A percentile compares a stretch with the other conserved stretches of the same genome.
phyloP scores from a whole-genome alignment of 1,284 basidiomycete genomes.

The Apiotrichum veenhuisii region DNA sequence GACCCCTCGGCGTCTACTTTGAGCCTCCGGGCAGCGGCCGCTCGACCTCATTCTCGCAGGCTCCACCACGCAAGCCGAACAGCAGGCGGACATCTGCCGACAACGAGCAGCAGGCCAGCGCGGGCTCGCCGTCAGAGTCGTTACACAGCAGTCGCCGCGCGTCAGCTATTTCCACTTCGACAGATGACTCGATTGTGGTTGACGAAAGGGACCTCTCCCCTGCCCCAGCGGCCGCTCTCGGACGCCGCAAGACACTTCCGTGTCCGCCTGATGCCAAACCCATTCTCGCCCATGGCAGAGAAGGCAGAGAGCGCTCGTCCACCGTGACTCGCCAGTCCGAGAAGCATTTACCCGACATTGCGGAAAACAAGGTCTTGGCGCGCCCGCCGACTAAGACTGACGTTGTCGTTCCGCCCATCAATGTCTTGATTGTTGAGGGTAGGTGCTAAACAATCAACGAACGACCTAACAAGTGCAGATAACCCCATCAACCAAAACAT shows the following conservation, averaged over 20 bases:
- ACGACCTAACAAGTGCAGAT: conserved; percentile 56
- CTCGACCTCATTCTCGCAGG: not conserved
- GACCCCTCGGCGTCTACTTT: conserved; percentile 91
- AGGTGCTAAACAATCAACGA: conserved; percentile 30
- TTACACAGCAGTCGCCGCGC: conserved; percentile 23
- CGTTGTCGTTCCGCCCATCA: conserved; percentile 82
- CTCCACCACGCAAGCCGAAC: conserved; percentile 12
- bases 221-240: not conserved
- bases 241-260: conserved; percentile 31
- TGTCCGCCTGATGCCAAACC: conserved; percentile 23
- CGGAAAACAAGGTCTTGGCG: not conserved
- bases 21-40: conserved; percentile 58
- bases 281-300: conserved; percentile 34
- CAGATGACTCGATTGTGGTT: conserved; percentile 3
- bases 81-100: conserved; percentile 25
- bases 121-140: conserved; percentile 17
- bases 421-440: conserved; percentile 95
- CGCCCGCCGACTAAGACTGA: conserved; percentile 28
- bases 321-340: conserved; percentile 9
- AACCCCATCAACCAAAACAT: conserved; percentile 99
- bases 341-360: conserved; percentile 6
- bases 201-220: not conserved
- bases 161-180: conserved; percentile 22
- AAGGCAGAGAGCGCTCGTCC: conserved; percentile 30
- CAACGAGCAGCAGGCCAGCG: conserved; percentile 6